Evolutionary conservation across 1,284 basidiomycete species (phyloP).

Genomic region (Rhodotorula sp.): DNA sequence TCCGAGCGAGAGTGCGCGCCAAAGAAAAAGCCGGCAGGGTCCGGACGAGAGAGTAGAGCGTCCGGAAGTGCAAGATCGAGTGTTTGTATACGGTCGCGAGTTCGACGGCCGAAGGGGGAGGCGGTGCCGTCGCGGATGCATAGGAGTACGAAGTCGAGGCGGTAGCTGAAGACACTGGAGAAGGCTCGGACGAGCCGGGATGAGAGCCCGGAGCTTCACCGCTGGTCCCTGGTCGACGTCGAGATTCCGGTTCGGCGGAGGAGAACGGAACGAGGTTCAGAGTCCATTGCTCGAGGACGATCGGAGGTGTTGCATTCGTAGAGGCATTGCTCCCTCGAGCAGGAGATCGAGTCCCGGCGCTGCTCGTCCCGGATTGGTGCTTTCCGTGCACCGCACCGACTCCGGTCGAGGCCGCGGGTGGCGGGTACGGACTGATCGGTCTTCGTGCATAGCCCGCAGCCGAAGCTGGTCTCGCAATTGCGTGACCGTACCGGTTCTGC

Average conservation of each 20-base stretch:
- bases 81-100: conserved; percentile 49
- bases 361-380: neutral
- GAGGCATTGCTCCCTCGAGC: neutral
- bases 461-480: neutral
- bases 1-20: conserved; percentile 35
- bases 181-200: neutral
- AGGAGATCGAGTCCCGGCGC: neutral
- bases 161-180: neutral
- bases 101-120: conserved; percentile 32
- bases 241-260: neutral
- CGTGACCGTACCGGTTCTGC: neutral
- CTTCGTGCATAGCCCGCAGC: neutral
- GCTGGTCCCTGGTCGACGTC: neutral
- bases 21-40: conserved; percentile 45
- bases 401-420: too few species aligned
- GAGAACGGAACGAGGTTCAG: conserved; percentile 2
- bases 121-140: conserved; percentile 11
- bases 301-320: too few species aligned
- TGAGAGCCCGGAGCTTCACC: too few species aligned
- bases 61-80: conserved; percentile 47
- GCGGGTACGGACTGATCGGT: neutral
- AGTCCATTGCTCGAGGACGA: conserved; percentile 44
- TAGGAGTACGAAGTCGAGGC: neutral
- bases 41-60: conserved; percentile 45
- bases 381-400: too few species aligned